Evolutionary conservation across 441 rosid species (phyloP).

Genomic region (Theobroma grandiflorum): DNA sequence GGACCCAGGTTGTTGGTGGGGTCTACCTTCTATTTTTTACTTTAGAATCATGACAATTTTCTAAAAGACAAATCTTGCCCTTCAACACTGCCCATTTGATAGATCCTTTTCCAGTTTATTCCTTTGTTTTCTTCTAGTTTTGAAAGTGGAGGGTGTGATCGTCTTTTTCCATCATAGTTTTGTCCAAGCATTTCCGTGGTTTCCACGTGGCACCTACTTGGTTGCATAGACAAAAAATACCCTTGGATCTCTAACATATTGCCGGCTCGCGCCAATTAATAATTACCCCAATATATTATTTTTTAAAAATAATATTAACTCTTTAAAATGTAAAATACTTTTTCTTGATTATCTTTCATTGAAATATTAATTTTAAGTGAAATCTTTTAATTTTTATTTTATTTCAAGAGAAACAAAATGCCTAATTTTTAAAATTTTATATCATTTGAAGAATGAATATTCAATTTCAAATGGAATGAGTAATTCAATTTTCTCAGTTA

Average conservation of each 20-base stretch:
- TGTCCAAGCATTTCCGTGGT: not conserved
- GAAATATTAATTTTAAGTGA: too few species aligned
- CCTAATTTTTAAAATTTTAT: too few species aligned
- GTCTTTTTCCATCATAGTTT: not conserved
- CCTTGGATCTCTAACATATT: slow-evolving; percentile 23
- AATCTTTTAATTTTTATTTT: too few species aligned
- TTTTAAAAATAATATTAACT: too few species aligned
- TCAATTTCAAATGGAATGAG: too few species aligned
- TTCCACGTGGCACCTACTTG: slow-evolving; percentile 24
- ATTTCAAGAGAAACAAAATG: too few species aligned
- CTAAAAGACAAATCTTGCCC: not conserved
- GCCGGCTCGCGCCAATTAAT: not conserved
- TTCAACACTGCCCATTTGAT: too few species aligned
- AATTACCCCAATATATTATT: too few species aligned
- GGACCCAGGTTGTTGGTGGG: not conserved
- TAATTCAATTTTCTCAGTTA: not conserved
- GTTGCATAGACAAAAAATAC: not conserved
- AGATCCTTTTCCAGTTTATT: not conserved
- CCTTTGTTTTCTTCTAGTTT: not conserved
- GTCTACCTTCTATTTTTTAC: not conserved
- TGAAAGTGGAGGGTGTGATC: not conserved
- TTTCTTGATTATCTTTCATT: too few species aligned
- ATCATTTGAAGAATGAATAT: too few species aligned
- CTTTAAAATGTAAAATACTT: too few species aligned
- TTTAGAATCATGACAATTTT: not conserved